Base-by-base conservation (phyloP, 2,329 filamentous ascomycete genomes). In the Alternaria burnsii region DNA sequence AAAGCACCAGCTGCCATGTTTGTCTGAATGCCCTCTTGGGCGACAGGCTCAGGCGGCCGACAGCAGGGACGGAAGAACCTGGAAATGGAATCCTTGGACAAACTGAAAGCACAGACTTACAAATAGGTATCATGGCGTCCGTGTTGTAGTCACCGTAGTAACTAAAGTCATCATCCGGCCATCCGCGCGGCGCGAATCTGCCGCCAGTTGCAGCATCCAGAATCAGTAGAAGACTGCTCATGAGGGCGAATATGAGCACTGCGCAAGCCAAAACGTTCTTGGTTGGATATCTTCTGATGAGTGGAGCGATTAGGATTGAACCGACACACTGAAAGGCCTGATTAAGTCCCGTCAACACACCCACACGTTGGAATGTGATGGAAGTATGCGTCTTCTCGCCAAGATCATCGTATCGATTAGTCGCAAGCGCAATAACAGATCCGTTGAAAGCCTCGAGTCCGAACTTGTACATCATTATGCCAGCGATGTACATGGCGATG, bases 381-480 rank as follows among this genome's bases (percentile, higher is more conserved):
- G 75, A 71, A 26, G 69, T 70, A 52, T 73, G 71, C 5, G 66
- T 72, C 16, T 68, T 61, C 24, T 67, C 65, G 36, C 80, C 76
- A 22, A 83, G 80, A 65, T 80, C 80, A 69, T 83, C 82, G 70
- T 84, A 85, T 52, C 82, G 77, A 63, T 84, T 84, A 4, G 81
- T 84, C 11, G 82, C 82, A 3, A 84, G 75, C 11, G 82, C 81
- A 38, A 82, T 79, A 63, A 85, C 79, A 32, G 82, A 84, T 1
- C 83, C 83, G 67, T 83, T 84, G 74, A 84, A 85, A 10, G 81
- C 82, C 66, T 84, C 82, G 12, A 84, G 76, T 26, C 82, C 83
- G 58, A 85, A 83, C 65, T 85, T 85, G 75, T 84, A 85, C 43
- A 83, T 71, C 81, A 84, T 84, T 58, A 85, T 84, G 6, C 82